These are phyloP conservation scores for Kregervanrija delftensis DNA, from an alignment of 805 yeast genomes.

Conservation along the genomic window DNA sequence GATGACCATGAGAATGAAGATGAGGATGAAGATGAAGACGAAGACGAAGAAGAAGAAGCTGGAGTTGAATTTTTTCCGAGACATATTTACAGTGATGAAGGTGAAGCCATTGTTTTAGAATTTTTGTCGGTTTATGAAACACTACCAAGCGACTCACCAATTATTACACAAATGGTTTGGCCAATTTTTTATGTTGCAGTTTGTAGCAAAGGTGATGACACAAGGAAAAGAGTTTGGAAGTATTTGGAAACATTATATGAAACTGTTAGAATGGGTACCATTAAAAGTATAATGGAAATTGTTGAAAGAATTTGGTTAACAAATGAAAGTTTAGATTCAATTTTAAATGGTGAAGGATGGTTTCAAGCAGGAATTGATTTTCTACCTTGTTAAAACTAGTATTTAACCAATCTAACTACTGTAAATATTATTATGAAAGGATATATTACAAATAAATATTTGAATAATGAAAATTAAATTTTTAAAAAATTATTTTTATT, in stretches of 20 bases:
- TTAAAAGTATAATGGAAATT: conserved; percentile 35
- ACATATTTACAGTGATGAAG: conserved; percentile 17
- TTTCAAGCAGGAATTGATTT: conserved; percentile 45
- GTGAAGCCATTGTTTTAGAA: conserved; percentile 33
- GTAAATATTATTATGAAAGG: no score
- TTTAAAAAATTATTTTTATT: no score
- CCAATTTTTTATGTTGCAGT: conserved; percentile 47
- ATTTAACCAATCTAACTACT: no score
- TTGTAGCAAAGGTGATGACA: conserved; percentile 30
- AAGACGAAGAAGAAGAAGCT: neutral
- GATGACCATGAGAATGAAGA: conserved; percentile 1
- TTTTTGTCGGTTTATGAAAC: conserved; percentile 41
- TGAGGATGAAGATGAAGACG: neutral
- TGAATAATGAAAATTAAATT: no score
- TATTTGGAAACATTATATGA: conserved; percentile 37
- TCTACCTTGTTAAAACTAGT: conserved; percentile 27
- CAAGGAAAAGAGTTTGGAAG: conserved; percentile 23
- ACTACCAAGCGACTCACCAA: conserved; percentile 39
- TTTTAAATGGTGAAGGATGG: conserved; percentile 39
- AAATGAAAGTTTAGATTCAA: conserved; percentile 35
- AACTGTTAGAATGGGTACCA: conserved; percentile 50
- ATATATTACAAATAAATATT: no score
- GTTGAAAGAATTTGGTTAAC: conserved; percentile 42
- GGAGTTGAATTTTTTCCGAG: conserved; percentile 7
- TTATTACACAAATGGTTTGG: conserved; percentile 59